These are phyloP conservation scores for Chrysophaeum taylorii DNA, from an alignment of 352 stramenopile genomes.

Conservation along the genomic window DNA sequence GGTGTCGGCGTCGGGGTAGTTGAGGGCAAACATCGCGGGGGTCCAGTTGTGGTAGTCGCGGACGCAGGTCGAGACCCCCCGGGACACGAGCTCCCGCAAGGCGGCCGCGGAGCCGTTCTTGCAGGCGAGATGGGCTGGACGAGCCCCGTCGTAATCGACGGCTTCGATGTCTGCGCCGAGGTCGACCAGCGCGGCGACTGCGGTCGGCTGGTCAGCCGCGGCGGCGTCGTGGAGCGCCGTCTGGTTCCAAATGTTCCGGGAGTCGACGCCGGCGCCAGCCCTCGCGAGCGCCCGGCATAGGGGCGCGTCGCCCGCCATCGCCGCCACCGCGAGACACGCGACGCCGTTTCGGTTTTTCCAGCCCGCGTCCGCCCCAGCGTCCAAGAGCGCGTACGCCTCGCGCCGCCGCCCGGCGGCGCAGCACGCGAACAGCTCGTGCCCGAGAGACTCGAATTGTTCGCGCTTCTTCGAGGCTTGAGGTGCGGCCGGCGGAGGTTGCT, in stretches of 20 bases:
- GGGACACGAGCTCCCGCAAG: background rate
- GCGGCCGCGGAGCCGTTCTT: background rate
- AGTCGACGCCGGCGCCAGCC: background rate
- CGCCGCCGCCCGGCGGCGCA: background rate
- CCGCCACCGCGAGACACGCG: background rate
- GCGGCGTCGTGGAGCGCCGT: background rate
- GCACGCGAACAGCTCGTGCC: too few species aligned
- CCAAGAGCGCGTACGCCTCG: background rate
- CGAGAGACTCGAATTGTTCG: background rate
- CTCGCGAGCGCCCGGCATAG: background rate
- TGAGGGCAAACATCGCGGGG: background rate
- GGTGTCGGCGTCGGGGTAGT: background rate
- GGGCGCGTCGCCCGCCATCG: background rate
- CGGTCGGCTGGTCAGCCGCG: background rate
- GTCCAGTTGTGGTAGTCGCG: conserved; percentile 13
- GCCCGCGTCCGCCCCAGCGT: background rate
- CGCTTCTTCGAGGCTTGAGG: background rate
- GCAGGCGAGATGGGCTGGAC: background rate
- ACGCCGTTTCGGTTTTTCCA: background rate
- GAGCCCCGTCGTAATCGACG: background rate
- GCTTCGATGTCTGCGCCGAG: background rate
- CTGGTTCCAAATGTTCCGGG: background rate
- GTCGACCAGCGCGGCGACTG: background rate
- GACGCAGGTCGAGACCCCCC: background rate
- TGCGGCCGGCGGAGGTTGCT: too few species aligned